Percentiles rank a stretch among this genome's conserved stretches.
Conservation (phyloP, 75 land plant genomes). For the Pinus tabuliformis region DNA sequence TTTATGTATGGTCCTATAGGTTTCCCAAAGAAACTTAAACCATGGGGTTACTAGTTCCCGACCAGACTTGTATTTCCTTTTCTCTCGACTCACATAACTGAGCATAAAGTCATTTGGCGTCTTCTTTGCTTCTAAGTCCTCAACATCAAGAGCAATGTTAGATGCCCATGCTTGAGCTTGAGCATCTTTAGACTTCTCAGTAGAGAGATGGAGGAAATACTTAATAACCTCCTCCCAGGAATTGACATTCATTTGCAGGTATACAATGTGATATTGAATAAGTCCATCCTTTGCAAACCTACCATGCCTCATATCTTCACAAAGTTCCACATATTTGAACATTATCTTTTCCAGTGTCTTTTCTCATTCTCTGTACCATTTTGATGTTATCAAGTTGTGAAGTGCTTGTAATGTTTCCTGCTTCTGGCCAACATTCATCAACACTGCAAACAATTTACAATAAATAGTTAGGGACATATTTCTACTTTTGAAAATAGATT, state of each 20-base stretch:
- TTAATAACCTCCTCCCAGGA: conserved; percentile 95
- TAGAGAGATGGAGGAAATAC: conserved; percentile 21
- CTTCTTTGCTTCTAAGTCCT: too few relatives aligned
- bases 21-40: conserved; percentile 87
- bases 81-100: too few relatives aligned
- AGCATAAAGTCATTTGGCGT: too few relatives aligned
- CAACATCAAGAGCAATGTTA: too few relatives aligned
- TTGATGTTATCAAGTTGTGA: conserved; percentile 81
- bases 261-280: conserved; percentile 87
- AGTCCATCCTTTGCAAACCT: conserved; percentile 95
- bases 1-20: conserved; percentile 89
- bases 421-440: conserved; percentile 93
- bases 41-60: too few relatives aligned
- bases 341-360: conserved; percentile 82
- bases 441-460: conserved; percentile 37
- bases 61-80: too few relatives aligned
- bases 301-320: conserved; percentile 90
- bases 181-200: too few relatives aligned
- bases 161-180: too few relatives aligned
- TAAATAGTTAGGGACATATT: too few relatives aligned
- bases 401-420: conserved; percentile 82
- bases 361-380: conserved; percentile 84
- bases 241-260: conserved; percentile 89
- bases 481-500: too few relatives aligned
- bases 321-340: conserved; percentile 94